Evolutionary conservation across 176 grass and related monocot genomes (phyloP), one percentile per base, ranked within the genome.

Genomic region (Oryza meyeriana): DNA sequence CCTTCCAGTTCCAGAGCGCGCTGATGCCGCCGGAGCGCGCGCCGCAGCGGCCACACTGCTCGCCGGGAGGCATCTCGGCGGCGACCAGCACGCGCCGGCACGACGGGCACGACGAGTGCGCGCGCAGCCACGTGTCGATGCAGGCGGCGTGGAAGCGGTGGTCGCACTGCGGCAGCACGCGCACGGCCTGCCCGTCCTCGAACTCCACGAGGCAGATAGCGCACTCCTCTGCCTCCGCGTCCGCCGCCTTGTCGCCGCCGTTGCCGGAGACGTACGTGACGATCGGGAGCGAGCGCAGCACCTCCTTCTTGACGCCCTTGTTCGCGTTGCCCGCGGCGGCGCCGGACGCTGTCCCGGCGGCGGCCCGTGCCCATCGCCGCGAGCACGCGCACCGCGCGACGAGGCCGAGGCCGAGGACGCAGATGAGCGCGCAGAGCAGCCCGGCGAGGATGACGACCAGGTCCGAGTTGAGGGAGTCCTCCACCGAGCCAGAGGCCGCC

Each of bases 191-290:
- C 5, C 89, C 92, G 2, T 82, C 79, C 84, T 89, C 80, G 47
- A 94, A 94, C 48, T 94, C 89, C 31, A 61, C 82, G 30, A 94
- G 61, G 71, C 92, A 94, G 89, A 94, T 94, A 68, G 78, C 92
- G 80, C 92, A 94, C 84, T 91, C 92, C 11, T 81, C 84, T 8
- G 83, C 79, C 2, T 57, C 75, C 66, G 26, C n/a, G n/a, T n/a
- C 69, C 10, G 67, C 68, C 81, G 45, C 72, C 66, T 62, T 70
- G 75, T 76, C 11, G n/a, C n/a, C n/a, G n/a, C n/a, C n/a, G n/a
- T n/a, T n/a, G n/a, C n/a, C n/a, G 65, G 83, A 14, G 83, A 64
- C 83, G 70, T 83, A 92, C 33, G 52, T 78, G 41, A 89, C 83
- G 8, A 75, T 89, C 22, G 90, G 90, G 11, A 92, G 75, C 4